phyloP scores from a whole-genome alignment of 371 early-diverging fungal genomes.

The Lichtheimia ornata region DNA sequence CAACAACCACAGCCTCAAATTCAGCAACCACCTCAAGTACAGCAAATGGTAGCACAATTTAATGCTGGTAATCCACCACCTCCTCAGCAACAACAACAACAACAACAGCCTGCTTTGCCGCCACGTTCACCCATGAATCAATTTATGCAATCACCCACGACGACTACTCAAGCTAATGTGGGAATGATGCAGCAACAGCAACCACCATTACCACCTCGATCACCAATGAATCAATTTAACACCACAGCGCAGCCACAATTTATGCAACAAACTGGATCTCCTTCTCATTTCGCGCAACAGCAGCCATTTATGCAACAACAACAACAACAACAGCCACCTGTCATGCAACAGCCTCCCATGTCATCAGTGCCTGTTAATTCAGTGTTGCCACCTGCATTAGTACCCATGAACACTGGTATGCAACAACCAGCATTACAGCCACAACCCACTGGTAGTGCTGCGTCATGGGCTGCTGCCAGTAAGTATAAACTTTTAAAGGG shows the following conservation, averaged over 20 bases:
- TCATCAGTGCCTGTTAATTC: constrained; percentile 22
- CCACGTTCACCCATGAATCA: constrained; percentile 18
- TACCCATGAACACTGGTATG: constrained; percentile 26
- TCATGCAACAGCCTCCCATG: constrained; percentile 6
- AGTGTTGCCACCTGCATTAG: constrained; percentile 30
- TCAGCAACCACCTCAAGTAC: constrained; percentile 16
- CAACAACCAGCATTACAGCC: constrained; percentile 22
- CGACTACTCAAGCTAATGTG: no score
- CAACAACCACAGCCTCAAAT: constrained; percentile 18
- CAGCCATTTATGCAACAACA: constrained; percentile 25
- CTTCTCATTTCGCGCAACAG: constrained; percentile 5
- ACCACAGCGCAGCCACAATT: neutral
- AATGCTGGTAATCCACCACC: constrained; percentile 5
- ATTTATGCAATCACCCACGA: constrained; percentile 23
- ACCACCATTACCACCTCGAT: constrained; percentile 19
- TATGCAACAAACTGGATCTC: neutral
- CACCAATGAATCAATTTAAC: neutral
- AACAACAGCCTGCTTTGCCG: constrained; percentile 12
- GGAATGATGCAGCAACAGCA: constrained; percentile 20
- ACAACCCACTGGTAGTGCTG: constrained; percentile 26
- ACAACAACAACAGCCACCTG: constrained; percentile 27
- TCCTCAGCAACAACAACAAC: constrained; percentile 8
- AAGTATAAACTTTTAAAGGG: constrained; percentile 9
- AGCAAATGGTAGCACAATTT: constrained; percentile 17
- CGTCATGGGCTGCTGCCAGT: constrained; percentile 45